Evolutionary conservation across 768 basidiomycete genomes (phyloP), one percentile per base, ranked within the genome.

Genomic region (Lyophyllum atratum): DNA sequence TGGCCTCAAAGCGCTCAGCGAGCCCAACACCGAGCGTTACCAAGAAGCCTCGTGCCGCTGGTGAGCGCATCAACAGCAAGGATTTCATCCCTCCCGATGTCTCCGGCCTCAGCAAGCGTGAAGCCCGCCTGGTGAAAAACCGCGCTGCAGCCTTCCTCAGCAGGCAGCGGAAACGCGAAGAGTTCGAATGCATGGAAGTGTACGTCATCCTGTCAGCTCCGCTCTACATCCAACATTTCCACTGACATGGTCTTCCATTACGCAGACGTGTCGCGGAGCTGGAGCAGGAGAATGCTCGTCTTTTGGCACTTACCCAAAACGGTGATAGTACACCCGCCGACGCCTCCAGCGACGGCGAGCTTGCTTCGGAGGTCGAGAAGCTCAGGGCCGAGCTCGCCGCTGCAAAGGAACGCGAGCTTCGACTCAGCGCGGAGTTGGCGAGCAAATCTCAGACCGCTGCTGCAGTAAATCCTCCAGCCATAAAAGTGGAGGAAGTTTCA

Each of bases 111-210:
- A 86, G 81, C 79, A 95, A 95, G 73, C 90, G 93, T 49, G 93
- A 95, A 74, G 93, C 93, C 58, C 86, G 93, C 51, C 82, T 95
- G 9, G 90, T 95, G 55, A 95, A 95, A 80, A 95, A 95, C 75
- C 83, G 93, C 55, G 93, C 93, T 12, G 93, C 93, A 11, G 93
- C 93, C 56, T 95, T 95, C 77, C 87, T 95, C 68, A 89, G 87
- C 74, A 81, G 93, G 70, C 93, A 95, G 72, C 82, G 93, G 65
- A 95, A 95, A 73, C 85, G 93, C 54, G 93, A 95, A 74, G 92
- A 94, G 75, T 95, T 93, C 66, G 93, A 95, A 74, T 78, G 70
- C 66, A 93, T 95, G 90, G 93, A 94, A 79, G 74, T 89, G 91
- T 93, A 76, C 76, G 89, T 86, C 54, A 66, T 66, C 54, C 44